A percentile compares a stretch with the other conserved stretches of the same genome.
Evolutionary conservation across 1,284 basidiomycete genomes (phyloP).

Genomic region (Ustanciosporium gigantosporum): DNA sequence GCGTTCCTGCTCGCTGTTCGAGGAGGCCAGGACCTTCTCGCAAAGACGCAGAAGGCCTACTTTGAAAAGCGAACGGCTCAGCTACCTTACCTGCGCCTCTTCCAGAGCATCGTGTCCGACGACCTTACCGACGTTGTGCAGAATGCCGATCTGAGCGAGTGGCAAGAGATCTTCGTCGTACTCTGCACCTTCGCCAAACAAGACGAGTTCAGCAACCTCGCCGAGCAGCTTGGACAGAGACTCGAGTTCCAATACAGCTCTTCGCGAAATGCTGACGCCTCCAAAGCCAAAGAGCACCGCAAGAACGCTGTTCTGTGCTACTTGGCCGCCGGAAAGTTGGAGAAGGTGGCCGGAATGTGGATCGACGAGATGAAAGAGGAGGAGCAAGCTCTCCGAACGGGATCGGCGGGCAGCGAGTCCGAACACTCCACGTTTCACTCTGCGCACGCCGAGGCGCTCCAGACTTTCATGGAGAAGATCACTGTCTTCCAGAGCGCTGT

Average conservation of each 20-base stretch:
- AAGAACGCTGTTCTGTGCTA: conserved; percentile 86
- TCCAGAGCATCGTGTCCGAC: conserved; percentile 91
- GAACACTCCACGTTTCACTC: conserved; percentile 67
- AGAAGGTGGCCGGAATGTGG: conserved; percentile 90
- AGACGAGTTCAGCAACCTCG: conserved; percentile 81
- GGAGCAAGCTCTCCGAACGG: conserved; percentile 65
- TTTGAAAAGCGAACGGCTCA: conserved; percentile 79
- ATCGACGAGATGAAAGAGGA: conserved; percentile 87
- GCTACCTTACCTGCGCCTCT: conserved; percentile 86
- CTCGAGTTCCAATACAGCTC: conserved; percentile 79
- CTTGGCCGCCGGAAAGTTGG: conserved; percentile 84
- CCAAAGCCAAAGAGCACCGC: conserved; percentile 68
- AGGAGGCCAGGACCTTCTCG: conserved; percentile 85
- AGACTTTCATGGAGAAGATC: conserved; percentile 95
- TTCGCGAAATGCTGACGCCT: conserved; percentile 16
- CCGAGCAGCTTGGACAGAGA: conserved; percentile 88
- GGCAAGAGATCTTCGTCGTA: conserved; percentile 96
- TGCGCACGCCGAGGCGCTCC: conserved; percentile 83
- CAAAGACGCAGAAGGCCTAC: conserved; percentile 88
- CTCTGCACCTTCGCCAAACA: conserved; percentile 88
- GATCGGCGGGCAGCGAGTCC: conserved; percentile 8
- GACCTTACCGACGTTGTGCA: conserved; percentile 91
- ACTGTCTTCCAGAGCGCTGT: conserved; percentile 89
- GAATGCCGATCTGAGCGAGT: conserved; percentile 90
- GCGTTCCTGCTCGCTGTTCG: conserved; percentile 90